A percentile compares a stretch with the other conserved stretches of the same genome.
phyloP scores from a whole-genome alignment of 139 green algal genomes.

The Axilococcus clingmanii region DNA sequence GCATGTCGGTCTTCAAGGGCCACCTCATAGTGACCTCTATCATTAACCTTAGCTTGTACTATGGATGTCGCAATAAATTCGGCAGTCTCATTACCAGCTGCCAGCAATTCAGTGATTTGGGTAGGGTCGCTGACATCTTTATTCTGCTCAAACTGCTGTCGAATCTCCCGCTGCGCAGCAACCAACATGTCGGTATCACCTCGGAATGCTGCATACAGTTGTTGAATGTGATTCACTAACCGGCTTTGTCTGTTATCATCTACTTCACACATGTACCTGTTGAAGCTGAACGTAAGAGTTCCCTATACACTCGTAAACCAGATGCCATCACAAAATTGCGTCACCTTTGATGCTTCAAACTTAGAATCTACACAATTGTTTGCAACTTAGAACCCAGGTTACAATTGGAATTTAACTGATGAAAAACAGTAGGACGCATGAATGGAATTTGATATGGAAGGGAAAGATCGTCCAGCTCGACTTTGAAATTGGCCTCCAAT shows the following conservation, averaged over 20 bases:
- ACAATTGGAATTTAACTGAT: too few species aligned
- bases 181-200: not conserved
- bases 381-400: too few species aligned
- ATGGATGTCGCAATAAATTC: conserved; percentile 3
- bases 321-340: too few species aligned
- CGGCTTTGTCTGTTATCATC: too few species aligned
- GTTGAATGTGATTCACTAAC: too few species aligned
- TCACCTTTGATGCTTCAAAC: too few species aligned
- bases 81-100: not conserved
- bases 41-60: not conserved
- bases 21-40: not conserved
- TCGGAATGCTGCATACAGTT: conserved; percentile 1
- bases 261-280: too few species aligned
- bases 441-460: too few species aligned
- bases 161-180: not conserved
- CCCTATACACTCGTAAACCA: conserved; percentile 8
- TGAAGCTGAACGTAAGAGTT: conserved; percentile 7
- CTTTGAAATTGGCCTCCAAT: too few species aligned
- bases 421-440: too few species aligned
- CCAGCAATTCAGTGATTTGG: not conserved
- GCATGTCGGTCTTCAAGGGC: not conserved
- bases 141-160: not conserved
- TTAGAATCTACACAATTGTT: too few species aligned
- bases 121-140: not conserved
- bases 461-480: too few species aligned